A percentile compares a stretch with the other conserved stretches of the same genome.
Conservation (phyloP, 192 early-diverging fungal genomes). For the Entomortierella lignicola region DNA sequence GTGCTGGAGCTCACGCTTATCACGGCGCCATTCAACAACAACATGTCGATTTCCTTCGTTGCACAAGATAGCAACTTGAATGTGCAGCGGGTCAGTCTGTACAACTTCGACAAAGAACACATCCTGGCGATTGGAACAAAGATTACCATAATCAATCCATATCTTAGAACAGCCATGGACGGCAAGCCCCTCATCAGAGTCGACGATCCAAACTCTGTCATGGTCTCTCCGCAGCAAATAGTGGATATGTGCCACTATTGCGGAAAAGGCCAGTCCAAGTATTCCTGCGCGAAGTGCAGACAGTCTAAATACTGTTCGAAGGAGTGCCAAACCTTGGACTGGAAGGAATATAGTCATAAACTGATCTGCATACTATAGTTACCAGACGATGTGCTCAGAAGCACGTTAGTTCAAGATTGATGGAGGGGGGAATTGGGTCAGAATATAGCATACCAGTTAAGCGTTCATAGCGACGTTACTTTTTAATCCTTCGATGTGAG, state of each 20-base stretch:
- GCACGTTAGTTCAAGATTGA: constrained; percentile 31
- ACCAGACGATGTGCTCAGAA: constrained; percentile 23
- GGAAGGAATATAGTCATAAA: constrained; percentile 41
- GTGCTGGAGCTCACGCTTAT: constrained; percentile 47
- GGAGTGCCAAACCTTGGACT: constrained; percentile 45
- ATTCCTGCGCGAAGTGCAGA: constrained; percentile 32
- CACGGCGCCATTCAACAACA: constrained; percentile 37
- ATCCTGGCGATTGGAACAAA: constrained; percentile 32
- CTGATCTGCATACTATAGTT: constrained; percentile 29
- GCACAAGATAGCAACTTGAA: constrained; percentile 39
- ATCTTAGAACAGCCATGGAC: constrained; percentile 44
- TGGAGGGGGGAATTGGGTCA: constrained; percentile 26
- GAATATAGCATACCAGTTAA: constrained; percentile 41
- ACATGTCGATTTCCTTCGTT: constrained; percentile 47
- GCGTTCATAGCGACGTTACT: constrained; percentile 28
- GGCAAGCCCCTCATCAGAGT: constrained; percentile 38
- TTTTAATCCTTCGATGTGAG: constrained; percentile 31
- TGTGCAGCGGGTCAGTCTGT: constrained; percentile 43
- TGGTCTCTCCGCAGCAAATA: constrained; percentile 38
- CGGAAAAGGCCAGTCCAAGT: constrained; percentile 39
- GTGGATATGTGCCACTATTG: constrained; percentile 44
- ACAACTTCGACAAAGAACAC: constrained; percentile 41
- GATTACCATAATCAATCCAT: constrained; percentile 32
- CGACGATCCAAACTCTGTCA: constrained; percentile 48
- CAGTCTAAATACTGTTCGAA: constrained; percentile 35